phyloP scores from a whole-genome alignment of 129 eudicot species.

The Flaveria trinervia region DNA sequence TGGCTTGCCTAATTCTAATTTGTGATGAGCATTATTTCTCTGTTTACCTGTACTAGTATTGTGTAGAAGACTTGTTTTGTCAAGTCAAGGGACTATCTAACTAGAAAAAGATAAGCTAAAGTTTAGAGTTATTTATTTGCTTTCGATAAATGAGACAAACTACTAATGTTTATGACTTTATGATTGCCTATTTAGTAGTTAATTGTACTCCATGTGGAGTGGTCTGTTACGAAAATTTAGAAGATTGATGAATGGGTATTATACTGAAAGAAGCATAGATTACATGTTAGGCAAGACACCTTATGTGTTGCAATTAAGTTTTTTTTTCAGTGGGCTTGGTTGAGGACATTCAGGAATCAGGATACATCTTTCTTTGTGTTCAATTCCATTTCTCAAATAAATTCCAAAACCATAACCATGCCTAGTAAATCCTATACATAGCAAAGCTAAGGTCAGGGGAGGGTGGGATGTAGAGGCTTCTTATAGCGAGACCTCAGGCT shows the following conservation, averaged over 20 bases:
- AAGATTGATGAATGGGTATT: not conserved
- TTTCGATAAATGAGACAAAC: not conserved
- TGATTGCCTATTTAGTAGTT: not conserved
- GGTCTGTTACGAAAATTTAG: not conserved
- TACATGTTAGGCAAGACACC: not conserved
- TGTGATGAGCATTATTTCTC: not conserved
- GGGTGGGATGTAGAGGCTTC: no score
- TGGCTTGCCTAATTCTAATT: not conserved
- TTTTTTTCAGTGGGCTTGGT: not conserved
- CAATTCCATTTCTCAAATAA: not conserved
- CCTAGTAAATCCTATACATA: no score
- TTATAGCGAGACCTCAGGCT: no score
- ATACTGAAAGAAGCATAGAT: not conserved
- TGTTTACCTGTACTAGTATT: not conserved
- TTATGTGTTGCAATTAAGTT: not conserved
- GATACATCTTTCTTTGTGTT: not conserved
- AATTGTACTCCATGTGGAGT: not conserved
- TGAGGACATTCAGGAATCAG: constrained; percentile 4
- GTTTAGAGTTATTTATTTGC: not conserved
- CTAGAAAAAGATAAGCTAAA: not conserved
- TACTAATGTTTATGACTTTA: constrained; percentile 3
- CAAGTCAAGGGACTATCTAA: not conserved
- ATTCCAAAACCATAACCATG: no score
- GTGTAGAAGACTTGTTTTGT: not conserved
- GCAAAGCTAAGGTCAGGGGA: no score